Conservation (phyloP, 495 filamentous ascomycete species). For the Pyrenula massariospora region DNA sequence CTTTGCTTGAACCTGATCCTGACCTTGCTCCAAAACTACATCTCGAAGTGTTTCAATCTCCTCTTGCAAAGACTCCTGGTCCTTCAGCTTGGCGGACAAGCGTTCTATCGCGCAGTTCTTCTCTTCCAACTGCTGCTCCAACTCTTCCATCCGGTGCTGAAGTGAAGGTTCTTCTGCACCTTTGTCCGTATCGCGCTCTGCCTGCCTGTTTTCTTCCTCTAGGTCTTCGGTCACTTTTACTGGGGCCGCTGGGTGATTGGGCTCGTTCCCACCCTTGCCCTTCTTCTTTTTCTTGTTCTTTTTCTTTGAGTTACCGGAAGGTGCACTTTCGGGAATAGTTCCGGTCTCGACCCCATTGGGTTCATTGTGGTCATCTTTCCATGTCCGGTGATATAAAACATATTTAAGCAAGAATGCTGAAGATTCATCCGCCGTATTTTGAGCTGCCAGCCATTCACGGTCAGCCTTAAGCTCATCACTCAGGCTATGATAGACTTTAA, state of each 20-base stretch:
- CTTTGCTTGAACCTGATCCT: slow-evolving; percentile 74
- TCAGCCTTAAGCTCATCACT: not conserved
- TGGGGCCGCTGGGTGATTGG: slow-evolving; percentile 10
- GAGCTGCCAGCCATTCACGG: not conserved
- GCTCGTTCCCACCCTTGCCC: slow-evolving; percentile 35
- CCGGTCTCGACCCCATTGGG: not conserved
- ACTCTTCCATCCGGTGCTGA: slow-evolving; percentile 19
- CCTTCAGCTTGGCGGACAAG: slow-evolving; percentile 53
- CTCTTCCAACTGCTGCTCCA: slow-evolving; percentile 47
- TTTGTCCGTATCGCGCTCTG: not conserved
- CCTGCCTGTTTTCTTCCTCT: slow-evolving; percentile 7
- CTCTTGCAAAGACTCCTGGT: slow-evolving; percentile 70
- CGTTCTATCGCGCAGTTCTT: slow-evolving; percentile 61
- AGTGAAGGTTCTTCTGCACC: slow-evolving; percentile 4
- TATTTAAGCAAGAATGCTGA: not conserved
- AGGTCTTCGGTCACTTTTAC: slow-evolving; percentile 4
- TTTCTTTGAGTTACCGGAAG: slow-evolving; percentile 52
- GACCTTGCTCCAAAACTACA: slow-evolving; percentile 60
- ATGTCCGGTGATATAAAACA: not conserved
- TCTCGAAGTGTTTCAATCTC: slow-evolving; percentile 79
- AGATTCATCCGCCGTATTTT: not conserved
- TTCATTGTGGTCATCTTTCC: not conserved
- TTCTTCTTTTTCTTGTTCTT: slow-evolving; percentile 89
- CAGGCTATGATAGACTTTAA: not conserved
- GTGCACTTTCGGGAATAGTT: not conserved